Evolutionary conservation across 495 filamentous ascomycete species (phyloP).

Genomic region (Podospora tetraspora): DNA sequence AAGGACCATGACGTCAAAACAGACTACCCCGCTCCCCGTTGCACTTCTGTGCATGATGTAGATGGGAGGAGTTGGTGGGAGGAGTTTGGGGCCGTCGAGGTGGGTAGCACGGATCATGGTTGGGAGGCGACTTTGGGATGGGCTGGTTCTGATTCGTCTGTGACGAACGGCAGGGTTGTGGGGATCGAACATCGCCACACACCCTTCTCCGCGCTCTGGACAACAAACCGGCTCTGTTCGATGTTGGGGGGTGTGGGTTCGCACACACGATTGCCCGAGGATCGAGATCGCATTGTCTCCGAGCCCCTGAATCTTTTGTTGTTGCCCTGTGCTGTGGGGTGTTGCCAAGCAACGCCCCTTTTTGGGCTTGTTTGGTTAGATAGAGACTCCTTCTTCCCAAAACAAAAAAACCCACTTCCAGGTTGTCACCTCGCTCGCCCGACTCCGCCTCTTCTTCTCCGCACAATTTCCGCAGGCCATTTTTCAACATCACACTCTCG

Average conservation of each 20-base stretch:
- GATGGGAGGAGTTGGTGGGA: background rate
- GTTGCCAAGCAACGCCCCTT: background rate
- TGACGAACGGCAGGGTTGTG: background rate
- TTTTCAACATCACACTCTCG: too few relatives aligned
- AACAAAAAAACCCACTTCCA: too few relatives aligned
- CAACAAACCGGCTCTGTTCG: background rate
- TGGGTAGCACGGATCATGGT: background rate
- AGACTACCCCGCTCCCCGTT: background rate
- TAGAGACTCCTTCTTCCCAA: too few relatives aligned
- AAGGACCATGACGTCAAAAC: background rate
- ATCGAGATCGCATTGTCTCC: background rate
- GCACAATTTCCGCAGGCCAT: too few relatives aligned
- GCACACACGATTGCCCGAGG: background rate
- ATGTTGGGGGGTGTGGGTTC: too few relatives aligned
- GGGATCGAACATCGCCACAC: background rate
- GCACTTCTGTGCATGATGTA: background rate
- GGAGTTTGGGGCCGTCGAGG: background rate
- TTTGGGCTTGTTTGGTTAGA: background rate
- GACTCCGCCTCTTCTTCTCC: too few relatives aligned
- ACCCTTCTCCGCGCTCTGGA: background rate
- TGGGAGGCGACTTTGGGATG: background rate
- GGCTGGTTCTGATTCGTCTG: background rate
- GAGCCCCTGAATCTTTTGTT: background rate
- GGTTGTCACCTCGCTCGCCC: too few relatives aligned
- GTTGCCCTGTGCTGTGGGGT: background rate